Evolutionary conservation across 2,329 filamentous ascomycete genomes (phyloP), one percentile per base, ranked within the genome.

Genomic region (Epichloe glyceriae): DNA sequence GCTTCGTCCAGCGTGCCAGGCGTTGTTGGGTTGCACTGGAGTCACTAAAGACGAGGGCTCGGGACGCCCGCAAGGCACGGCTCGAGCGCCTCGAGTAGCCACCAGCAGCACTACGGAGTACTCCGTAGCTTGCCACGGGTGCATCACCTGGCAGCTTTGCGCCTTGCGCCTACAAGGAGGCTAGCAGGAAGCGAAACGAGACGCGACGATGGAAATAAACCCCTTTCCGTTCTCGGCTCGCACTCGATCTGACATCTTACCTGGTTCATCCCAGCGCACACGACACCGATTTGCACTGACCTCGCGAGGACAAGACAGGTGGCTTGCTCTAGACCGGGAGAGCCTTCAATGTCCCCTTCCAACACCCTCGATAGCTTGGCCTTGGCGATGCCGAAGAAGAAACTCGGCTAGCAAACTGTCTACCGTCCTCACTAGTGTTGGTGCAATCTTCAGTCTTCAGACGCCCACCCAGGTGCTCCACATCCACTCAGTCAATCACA

Each of bases 61-160:
- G 7, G 22, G 26, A 33, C 40, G 35, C 30, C 5, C 41, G 34
- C 46, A 40, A 46, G 50, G 46, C 26, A 52, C 46, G 50, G 50
- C 50, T 49, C 50, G 46, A 49, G 42, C 41, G 50, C 50, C 50
- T 33, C 46, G 26, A 17, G 10, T 14, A 26, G 11, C 43, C 19
- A 14, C 7, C 17, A 35, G 14, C 20, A 39, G 14, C 20, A 39
- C 37, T 10, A 41, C 40, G 3, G 15, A 20, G 3, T 10, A 15
- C 17, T 38, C 14, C 7, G 26, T 26, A 26, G 26, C 7, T 26
- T 22, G 20, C 20, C 4, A 5, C 20, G 20, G 20, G 20, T 22
- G 20, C 20, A 4, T 22, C 20, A 22, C 20, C 20, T 5, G 20
- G 20, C 20, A 22, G 20, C 20, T 22, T 22, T 22, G 20, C 20